Evolutionary conservation across 441 rosid species (phyloP).

Genomic region (Pelargonium australe): DNA sequence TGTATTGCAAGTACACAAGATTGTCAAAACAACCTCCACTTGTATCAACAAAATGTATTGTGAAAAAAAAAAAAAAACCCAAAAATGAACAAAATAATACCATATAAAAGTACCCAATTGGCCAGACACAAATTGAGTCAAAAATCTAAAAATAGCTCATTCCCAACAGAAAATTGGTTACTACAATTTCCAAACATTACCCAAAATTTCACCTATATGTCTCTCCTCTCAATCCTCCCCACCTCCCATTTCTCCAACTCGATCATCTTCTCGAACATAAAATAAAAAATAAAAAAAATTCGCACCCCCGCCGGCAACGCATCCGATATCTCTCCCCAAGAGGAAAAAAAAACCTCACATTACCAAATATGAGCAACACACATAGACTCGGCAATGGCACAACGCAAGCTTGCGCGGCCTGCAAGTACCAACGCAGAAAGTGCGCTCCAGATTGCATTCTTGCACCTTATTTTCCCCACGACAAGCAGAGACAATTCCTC

Average conservation of each 20-base stretch:
- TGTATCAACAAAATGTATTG: too few relatives aligned
- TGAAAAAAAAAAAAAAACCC: too few relatives aligned
- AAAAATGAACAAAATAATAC: too few relatives aligned
- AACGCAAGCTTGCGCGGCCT: slow-evolving; percentile 91
- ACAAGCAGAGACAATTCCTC: slow-evolving; percentile 72
- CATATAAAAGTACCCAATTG: too few relatives aligned
- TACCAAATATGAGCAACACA: neutral
- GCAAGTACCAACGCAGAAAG: slow-evolving; percentile 92
- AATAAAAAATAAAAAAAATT: slow-evolving; percentile 26
- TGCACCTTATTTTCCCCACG: slow-evolving; percentile 89
- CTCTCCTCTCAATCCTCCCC: too few relatives aligned
- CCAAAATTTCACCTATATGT: too few relatives aligned
- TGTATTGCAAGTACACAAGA: too few relatives aligned
- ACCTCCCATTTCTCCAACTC: slow-evolving; percentile 17
- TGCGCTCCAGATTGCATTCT: slow-evolving; percentile 90
- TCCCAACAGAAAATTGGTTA: too few relatives aligned
- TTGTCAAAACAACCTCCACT: too few relatives aligned
- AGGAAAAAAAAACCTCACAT: neutral
- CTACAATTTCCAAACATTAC: too few relatives aligned
- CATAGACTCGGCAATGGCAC: slow-evolving; percentile 13
- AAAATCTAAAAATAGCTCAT: too few relatives aligned
- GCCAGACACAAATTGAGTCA: too few relatives aligned
- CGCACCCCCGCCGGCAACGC: neutral
- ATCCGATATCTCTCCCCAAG: neutral
- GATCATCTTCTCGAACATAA: slow-evolving; percentile 27